These are phyloP conservation scores for Aspergillus incahuasiensis DNA, from an alignment of 495 filamentous ascomycete species.

Conservation along the genomic window DNA sequence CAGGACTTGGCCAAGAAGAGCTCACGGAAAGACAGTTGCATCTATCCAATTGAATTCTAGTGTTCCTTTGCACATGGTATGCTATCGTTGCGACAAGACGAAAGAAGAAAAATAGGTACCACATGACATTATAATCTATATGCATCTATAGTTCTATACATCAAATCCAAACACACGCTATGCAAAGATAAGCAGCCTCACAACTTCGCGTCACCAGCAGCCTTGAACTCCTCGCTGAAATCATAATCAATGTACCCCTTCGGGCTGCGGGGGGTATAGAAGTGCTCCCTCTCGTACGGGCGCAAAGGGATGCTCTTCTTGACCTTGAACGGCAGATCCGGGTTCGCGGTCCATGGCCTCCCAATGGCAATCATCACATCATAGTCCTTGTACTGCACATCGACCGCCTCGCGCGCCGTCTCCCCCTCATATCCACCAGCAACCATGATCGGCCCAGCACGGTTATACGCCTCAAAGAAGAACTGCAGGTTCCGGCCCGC, in stretches of 20 bases:
- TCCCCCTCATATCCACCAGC: constrained; percentile 56
- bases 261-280: constrained; percentile 49
- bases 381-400: constrained; percentile 48
- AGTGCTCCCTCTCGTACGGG: constrained; percentile 52
- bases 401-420: constrained; percentile 37
- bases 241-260: constrained; percentile 62
- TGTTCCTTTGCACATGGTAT: too few species aligned
- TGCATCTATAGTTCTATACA: not conserved
- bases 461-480: constrained; percentile 34
- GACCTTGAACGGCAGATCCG: constrained; percentile 63
- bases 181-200: not conserved
- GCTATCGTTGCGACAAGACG: too few species aligned
- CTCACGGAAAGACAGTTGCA: not conserved
- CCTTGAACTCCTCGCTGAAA: constrained; percentile 36
- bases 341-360: constrained; percentile 62
- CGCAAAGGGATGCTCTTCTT: constrained; percentile 51
- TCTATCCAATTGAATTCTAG: too few species aligned
- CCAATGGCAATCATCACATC: constrained; percentile 57
- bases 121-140: not conserved
- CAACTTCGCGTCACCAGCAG: constrained; percentile 3
- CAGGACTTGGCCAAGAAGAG: not conserved
- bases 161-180: not conserved
- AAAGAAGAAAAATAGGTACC: too few species aligned
- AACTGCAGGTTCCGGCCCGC: constrained; percentile 48
- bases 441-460: constrained; percentile 51